Evolutionary conservation across 495 filamentous ascomycete species (phyloP).

Genomic region (Trichocladium uniseriatum): DNA sequence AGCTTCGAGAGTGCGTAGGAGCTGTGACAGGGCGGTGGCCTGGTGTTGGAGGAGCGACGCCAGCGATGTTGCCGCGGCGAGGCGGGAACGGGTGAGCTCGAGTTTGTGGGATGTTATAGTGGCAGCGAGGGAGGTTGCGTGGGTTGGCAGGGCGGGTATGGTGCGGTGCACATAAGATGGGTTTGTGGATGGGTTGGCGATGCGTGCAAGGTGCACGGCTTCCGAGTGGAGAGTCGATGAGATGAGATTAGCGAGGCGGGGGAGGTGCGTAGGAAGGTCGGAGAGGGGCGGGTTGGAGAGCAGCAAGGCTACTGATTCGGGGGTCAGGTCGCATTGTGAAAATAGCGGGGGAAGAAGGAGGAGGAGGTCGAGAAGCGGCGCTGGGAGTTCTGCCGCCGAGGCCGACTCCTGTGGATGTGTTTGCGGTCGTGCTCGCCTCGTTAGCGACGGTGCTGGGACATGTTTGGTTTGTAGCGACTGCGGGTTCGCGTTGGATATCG

Average conservation of each 20-base stretch:
- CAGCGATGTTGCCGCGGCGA: constrained; percentile 23
- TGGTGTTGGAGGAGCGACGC: constrained; percentile 23
- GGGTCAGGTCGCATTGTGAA: constrained; percentile 12
- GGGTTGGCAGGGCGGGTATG: constrained; percentile 32
- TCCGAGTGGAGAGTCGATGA: constrained; percentile 32
- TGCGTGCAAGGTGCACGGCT: constrained; percentile 34
- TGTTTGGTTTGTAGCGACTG: constrained; percentile 11
- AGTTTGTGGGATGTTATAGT: constrained; percentile 15
- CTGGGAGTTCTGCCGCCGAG: constrained; percentile 16
- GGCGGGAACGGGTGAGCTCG: constrained; percentile 26
- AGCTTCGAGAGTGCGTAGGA: constrained; percentile 32
- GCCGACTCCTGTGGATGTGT: not conserved
- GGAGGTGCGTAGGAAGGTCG: constrained; percentile 31
- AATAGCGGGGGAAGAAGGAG: constrained; percentile 32
- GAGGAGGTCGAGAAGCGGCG: constrained; percentile 34
- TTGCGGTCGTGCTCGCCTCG: constrained; percentile 9
- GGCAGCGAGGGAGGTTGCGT: constrained; percentile 20
- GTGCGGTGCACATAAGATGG: constrained; percentile 43
- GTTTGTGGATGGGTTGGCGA: constrained; percentile 41
- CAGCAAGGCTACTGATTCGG: constrained; percentile 23
- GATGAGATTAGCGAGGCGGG: constrained; percentile 30
- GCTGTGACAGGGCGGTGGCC: constrained; percentile 22
- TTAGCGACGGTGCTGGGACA: constrained; percentile 15
- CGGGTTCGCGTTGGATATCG: constrained; percentile 26
- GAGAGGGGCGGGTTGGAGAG: constrained; percentile 36